Evolutionary conservation across 1,284 basidiomycete species (phyloP).

Genomic region (Tylopilus orsonianus): DNA sequence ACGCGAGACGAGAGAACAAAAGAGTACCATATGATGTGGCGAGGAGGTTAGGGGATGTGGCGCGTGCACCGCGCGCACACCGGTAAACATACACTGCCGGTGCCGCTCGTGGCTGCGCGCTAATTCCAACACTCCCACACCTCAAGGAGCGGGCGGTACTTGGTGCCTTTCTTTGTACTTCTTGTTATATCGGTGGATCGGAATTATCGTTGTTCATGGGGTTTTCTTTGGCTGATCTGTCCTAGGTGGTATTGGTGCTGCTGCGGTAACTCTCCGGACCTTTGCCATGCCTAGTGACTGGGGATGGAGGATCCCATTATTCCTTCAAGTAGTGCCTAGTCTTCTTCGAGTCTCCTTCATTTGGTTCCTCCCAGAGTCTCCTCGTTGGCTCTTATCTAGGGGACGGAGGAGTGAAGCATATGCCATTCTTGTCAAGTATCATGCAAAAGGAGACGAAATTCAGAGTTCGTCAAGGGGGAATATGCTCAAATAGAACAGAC

Average conservation of each 20-base stretch:
- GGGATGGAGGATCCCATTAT: slow-evolving; percentile 56
- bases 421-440: slow-evolving; percentile 17
- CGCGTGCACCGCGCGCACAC: too few species aligned
- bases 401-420: slow-evolving; percentile 44
- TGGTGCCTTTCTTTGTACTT: slow-evolving; percentile 9
- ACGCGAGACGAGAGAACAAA: too few species aligned
- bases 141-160: slow-evolving; percentile 23
- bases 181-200: slow-evolving; percentile 11
- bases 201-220: background rate
- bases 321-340: slow-evolving; percentile 55
- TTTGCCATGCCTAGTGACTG: slow-evolving; percentile 48
- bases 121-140: slow-evolving; percentile 24
- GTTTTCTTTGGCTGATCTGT: background rate
- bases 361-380: slow-evolving; percentile 55
- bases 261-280: slow-evolving; percentile 45
- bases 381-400: slow-evolving; percentile 58
- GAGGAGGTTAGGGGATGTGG: too few species aligned
- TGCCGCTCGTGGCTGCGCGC: too few species aligned
- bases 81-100: too few species aligned
- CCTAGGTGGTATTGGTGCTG: slow-evolving; percentile 14
- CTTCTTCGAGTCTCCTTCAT: slow-evolving; percentile 47
- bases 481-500: slow-evolving; percentile 53
- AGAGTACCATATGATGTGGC: too few species aligned
- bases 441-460: slow-evolving; percentile 18
- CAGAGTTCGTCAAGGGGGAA: slow-evolving; percentile 18